phyloP scores from a whole-genome alignment of 345 rosid genomes.

The Citrus australasica region DNA sequence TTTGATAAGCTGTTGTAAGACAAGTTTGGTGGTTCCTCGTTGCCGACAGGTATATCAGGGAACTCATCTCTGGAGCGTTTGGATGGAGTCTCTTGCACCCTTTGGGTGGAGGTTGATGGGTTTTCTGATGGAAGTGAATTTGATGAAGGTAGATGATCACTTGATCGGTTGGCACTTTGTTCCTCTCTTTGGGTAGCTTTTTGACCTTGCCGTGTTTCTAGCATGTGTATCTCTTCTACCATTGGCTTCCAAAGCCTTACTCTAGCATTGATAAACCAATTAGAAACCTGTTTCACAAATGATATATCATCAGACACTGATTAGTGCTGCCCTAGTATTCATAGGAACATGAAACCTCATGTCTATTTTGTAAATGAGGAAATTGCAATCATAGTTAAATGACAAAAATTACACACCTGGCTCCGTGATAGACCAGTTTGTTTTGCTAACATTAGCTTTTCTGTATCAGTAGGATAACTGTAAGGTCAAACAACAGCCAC shows the following conservation, averaged over 20 bases:
- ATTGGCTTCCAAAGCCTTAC: slow-evolving; percentile 97
- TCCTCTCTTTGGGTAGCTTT: slow-evolving; percentile 51
- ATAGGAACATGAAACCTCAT: not conserved
- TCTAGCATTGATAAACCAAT: slow-evolving; percentile 94
- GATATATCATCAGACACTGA: not conserved
- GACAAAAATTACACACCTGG: slow-evolving; percentile 50
- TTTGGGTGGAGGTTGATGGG: slow-evolving; percentile 35
- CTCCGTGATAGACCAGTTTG: slow-evolving; percentile 88
- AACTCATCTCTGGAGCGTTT: slow-evolving; percentile 48
- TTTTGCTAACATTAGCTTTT: slow-evolving; percentile 85
- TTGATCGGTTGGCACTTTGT: slow-evolving; percentile 28
- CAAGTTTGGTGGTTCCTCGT: slow-evolving; percentile 23
- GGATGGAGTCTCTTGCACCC: slow-evolving; percentile 36
- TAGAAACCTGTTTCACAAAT: slow-evolving; percentile 54
- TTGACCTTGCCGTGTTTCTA: slow-evolving; percentile 67
- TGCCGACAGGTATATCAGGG: slow-evolving; percentile 29
- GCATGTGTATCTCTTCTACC: slow-evolving; percentile 89
- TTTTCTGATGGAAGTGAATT: slow-evolving; percentile 28
- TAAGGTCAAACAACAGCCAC: slow-evolving; percentile 15
- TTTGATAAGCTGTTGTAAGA: slow-evolving; percentile 35
- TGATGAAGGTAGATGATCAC: slow-evolving; percentile 22
- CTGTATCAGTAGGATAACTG: slow-evolving; percentile 91
- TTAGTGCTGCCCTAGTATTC: not conserved
- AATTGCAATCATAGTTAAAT: not conserved
- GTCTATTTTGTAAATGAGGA: not conserved